Conservation (phyloP, 2,329 filamentous ascomycete species). For the Claviceps capensis region DNA sequence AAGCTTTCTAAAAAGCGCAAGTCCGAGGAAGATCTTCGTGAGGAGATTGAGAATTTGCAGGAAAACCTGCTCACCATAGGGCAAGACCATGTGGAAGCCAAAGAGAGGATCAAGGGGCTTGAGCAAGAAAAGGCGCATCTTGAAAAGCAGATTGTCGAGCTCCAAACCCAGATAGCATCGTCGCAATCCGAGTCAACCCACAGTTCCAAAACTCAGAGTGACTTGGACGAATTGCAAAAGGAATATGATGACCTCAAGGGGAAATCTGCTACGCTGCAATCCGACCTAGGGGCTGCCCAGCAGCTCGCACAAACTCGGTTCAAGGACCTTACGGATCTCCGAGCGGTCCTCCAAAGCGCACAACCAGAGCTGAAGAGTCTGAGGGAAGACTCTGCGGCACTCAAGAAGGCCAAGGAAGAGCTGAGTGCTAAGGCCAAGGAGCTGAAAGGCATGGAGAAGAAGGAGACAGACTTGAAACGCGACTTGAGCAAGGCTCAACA, state of each 20-base stretch:
- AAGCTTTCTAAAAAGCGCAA: conserved; percentile 54
- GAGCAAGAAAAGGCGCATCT: conserved; percentile 54
- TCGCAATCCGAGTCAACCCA: conserved; percentile 23
- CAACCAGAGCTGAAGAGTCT: conserved; percentile 76
- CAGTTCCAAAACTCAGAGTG: conserved; percentile 42
- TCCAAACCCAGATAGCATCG: conserved; percentile 55
- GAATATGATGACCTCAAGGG: conserved; percentile 56
- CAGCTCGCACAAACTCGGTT: conserved; percentile 77
- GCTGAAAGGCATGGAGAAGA: conserved; percentile 63
- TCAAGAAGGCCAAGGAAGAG: conserved; percentile 66
- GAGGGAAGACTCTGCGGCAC: conserved; percentile 58
- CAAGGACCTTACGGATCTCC: conserved; percentile 72
- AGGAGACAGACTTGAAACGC: conserved; percentile 65
- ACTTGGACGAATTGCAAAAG: conserved; percentile 40
- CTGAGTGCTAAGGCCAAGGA: conserved; percentile 45
- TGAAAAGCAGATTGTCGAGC: conserved; percentile 44
- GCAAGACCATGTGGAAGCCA: conserved; percentile 71
- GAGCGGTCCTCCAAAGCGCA: conserved; percentile 66
- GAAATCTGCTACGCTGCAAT: conserved; percentile 57
- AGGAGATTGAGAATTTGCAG: conserved; percentile 74
- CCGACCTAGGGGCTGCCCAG: conserved; percentile 74
- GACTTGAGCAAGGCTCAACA: conserved; percentile 61
- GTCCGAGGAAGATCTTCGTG: conserved; percentile 64
- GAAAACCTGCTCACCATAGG: conserved; percentile 70
- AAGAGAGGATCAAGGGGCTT: conserved; percentile 61